Conservation (phyloP, 2,329 filamentous ascomycete genomes). For the Blumeriella jaapii region DNA sequence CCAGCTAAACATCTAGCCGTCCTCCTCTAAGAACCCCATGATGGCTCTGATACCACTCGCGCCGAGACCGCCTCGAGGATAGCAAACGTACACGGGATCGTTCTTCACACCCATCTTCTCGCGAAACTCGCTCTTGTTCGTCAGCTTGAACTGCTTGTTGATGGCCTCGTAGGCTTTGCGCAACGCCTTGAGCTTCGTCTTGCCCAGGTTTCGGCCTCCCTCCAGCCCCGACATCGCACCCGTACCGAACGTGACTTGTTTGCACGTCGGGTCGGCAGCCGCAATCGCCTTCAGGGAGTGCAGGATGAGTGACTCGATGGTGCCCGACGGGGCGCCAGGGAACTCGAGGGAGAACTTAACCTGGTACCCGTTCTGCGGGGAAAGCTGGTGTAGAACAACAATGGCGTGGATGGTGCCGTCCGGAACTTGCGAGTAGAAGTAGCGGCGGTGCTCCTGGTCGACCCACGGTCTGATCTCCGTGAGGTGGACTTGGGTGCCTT, state of each 20-base stretch:
- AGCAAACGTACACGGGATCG: slow-evolving; percentile 81
- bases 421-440: slow-evolving; percentile 64
- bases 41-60: slow-evolving; percentile 75
- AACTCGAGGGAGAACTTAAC: slow-evolving; percentile 96
- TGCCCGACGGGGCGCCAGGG: slow-evolving; percentile 72
- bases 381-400: slow-evolving; percentile 72
- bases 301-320: slow-evolving; percentile 74
- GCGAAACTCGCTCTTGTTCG: slow-evolving; percentile 78
- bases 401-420: slow-evolving; percentile 64
- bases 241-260: slow-evolving; percentile 73
- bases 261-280: slow-evolving; percentile 45
- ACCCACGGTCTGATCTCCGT: slow-evolving; percentile 86
- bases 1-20: slow-evolving; percentile 27
- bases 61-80: slow-evolving; percentile 75
- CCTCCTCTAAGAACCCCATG: slow-evolving; percentile 79
- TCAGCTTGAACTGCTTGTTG: slow-evolving; percentile 69
- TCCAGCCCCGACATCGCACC: slow-evolving; percentile 65
- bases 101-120: slow-evolving; percentile 81
- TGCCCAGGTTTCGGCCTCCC: slow-evolving; percentile 71
- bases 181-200: slow-evolving; percentile 69
- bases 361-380: slow-evolving; percentile 77
- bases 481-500: slow-evolving; percentile 78
- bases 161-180: slow-evolving; percentile 73
- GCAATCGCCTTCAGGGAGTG: slow-evolving; percentile 46
- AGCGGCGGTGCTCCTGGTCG: slow-evolving; percentile 71